phyloP scores from a whole-genome alignment of 2,329 filamentous ascomycete genomes.

The Amylocarpus encephaloides region DNA sequence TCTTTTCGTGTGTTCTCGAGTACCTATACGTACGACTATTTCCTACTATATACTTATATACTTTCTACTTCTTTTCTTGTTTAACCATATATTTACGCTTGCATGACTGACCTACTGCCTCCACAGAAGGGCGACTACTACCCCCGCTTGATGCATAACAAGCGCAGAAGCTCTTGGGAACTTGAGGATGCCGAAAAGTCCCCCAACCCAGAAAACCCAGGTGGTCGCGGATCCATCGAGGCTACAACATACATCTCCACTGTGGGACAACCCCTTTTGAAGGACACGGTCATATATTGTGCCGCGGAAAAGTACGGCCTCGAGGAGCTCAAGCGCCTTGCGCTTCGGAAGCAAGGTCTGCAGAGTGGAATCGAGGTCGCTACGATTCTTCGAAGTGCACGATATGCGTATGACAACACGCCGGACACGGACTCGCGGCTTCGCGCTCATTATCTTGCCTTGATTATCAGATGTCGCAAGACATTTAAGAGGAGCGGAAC shows the following conservation, averaged over 20 bases:
- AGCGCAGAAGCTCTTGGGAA: slow-evolving; percentile 72
- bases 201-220: slow-evolving; percentile 22
- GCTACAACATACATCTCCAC: slow-evolving; percentile 64
- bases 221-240: slow-evolving; percentile 54
- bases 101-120: background rate
- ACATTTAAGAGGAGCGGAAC: slow-evolving; percentile 93
- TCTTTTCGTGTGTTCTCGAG: slow-evolving; percentile 85
- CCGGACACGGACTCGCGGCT: slow-evolving; percentile 87
- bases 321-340: slow-evolving; percentile 75
- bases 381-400: slow-evolving; percentile 80
- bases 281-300: slow-evolving; percentile 89
- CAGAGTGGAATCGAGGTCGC: slow-evolving; percentile 89
- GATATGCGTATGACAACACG: slow-evolving; percentile 83
- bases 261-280: slow-evolving; percentile 63
- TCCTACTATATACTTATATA: background rate
- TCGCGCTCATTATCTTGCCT: slow-evolving; percentile 81
- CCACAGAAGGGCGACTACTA: slow-evolving; percentile 76
- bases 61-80: background rate
- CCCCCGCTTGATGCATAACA: slow-evolving; percentile 75
- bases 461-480: slow-evolving; percentile 80
- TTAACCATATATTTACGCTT: background rate
- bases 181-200: slow-evolving; percentile 56
- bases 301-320: slow-evolving; percentile 78
- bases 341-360: slow-evolving; percentile 83
- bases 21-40: slow-evolving; percentile 47